Evolutionary conservation across 2,329 filamentous ascomycete species (phyloP).

Genomic region (Ceratocystis smalleyi): DNA sequence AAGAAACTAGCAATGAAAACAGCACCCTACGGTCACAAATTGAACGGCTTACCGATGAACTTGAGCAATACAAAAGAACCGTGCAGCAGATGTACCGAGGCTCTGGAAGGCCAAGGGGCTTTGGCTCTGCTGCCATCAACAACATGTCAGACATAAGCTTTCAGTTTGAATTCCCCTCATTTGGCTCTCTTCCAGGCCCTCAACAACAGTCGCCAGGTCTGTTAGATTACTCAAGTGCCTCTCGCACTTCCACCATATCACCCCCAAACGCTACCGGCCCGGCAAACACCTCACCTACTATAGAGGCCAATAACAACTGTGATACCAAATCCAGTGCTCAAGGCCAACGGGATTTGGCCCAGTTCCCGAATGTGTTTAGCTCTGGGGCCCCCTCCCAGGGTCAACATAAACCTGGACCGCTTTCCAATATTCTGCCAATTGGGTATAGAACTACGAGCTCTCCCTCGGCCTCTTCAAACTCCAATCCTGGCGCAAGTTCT

Average conservation of each 20-base stretch:
- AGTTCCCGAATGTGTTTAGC: conserved; percentile 14
- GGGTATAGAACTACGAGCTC: conserved; percentile 44
- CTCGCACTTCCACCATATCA: conserved; percentile 2
- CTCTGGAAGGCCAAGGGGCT: conserved; percentile 22
- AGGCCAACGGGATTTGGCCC: conserved; percentile 7
- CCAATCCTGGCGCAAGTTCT: conserved; percentile 42
- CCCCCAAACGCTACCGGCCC: conserved; percentile 18
- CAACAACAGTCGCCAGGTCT: conserved; percentile 17
- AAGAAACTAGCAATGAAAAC: conserved; percentile 75
- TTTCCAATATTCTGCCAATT: not conserved
- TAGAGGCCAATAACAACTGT: conserved; percentile 2
- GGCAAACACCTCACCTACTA: not conserved
- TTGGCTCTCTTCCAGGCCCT: conserved; percentile 54
- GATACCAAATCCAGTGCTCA: not conserved
- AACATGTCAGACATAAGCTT: conserved; percentile 65
- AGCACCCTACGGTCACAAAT: conserved; percentile 69
- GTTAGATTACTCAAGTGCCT: not conserved
- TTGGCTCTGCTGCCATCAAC: conserved; percentile 35
- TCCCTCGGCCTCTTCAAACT: conserved; percentile 47
- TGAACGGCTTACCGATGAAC: conserved; percentile 68
- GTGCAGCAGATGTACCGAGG: conserved; percentile 42
- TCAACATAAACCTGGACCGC: conserved; percentile 2
- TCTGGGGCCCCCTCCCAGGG: not conserved
- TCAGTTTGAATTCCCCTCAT: conserved; percentile 90
- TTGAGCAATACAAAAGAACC: conserved; percentile 82